Conservation (phyloP, 306 rosid genomes). For the Fragaria ananassa region DNA sequence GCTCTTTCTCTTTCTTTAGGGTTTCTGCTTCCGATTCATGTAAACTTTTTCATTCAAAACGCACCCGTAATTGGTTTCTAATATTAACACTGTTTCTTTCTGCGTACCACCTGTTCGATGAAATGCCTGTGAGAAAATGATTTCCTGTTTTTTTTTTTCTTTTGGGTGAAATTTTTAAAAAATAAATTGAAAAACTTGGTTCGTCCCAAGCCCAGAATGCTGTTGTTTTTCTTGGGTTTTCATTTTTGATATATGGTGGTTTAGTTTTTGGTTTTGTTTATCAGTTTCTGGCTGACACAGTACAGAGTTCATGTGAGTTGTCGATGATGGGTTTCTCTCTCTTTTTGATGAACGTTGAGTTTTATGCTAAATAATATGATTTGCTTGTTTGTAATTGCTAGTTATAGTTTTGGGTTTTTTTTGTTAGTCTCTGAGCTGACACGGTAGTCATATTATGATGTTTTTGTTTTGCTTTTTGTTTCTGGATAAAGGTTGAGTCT, state of each 20-base stretch:
- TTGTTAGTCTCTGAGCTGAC: too few relatives aligned
- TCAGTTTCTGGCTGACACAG: not conserved
- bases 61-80: not conserved
- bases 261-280: not conserved
- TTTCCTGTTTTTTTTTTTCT: not conserved
- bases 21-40: not conserved
- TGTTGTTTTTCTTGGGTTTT: not conserved
- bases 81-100: not conserved
- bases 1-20: not conserved
- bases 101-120: constrained; percentile 25
- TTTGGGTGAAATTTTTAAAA: not conserved
- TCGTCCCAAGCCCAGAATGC: not conserved
- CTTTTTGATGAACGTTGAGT: not conserved
- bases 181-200: not conserved
- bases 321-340: not conserved
- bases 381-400: not conserved
- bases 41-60: not conserved
- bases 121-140: not conserved
- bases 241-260: not conserved
- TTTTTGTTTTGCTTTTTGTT: not conserved
- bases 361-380: not conserved
- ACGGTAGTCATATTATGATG: too few relatives aligned
- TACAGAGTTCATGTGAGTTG: not conserved
- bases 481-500: not conserved
- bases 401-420: too few relatives aligned